These are phyloP conservation scores for Jamesozyma gamospora DNA, from an alignment of 805 yeast species.

Conservation along the genomic window DNA sequence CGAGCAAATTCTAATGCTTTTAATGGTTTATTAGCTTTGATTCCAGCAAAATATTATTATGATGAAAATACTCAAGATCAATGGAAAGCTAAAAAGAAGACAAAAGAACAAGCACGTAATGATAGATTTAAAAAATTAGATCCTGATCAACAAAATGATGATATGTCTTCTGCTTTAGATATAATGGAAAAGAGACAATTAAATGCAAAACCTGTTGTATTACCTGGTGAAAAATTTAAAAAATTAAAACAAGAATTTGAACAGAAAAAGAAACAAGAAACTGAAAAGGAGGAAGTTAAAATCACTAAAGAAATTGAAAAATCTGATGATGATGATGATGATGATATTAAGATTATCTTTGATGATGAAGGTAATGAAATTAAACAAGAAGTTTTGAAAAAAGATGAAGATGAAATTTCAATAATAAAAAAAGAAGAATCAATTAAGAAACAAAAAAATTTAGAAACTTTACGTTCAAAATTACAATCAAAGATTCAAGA, in stretches of 20 bases:
- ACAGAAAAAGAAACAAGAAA: conserved; percentile 11
- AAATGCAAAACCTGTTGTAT: conserved; percentile 38
- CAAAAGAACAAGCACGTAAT: conserved; percentile 50
- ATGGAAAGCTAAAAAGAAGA: conserved; percentile 78
- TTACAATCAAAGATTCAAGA: conserved; percentile 61
- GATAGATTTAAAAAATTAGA: conserved; percentile 66
- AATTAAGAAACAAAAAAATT: conserved; percentile 37
- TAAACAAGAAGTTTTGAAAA: conserved; percentile 7
- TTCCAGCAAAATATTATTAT: conserved; percentile 89
- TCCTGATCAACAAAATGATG: conserved; percentile 45
- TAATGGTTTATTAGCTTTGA: conserved; percentile 78
- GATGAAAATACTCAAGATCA: conserved; percentile 85
- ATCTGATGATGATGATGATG: conserved; percentile 5
- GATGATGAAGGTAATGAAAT: conserved; percentile 14
- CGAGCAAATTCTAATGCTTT: conserved; percentile 74
- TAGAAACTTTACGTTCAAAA: conserved; percentile 66
- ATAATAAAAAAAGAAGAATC: conserved; percentile 11
- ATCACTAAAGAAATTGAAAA: conserved; percentile 38
- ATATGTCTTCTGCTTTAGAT: conserved; percentile 48
- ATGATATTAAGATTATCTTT: conserved; percentile 14
- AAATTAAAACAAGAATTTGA: conserved; percentile 11
- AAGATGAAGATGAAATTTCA: conserved; percentile 12
- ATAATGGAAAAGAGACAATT: conserved; percentile 46
- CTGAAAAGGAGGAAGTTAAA: conserved; percentile 19
- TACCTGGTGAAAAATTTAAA: conserved; percentile 29